Base-by-base conservation (phyloP, 2,329 filamentous ascomycete species). In the Penicillium sp. region DNA sequence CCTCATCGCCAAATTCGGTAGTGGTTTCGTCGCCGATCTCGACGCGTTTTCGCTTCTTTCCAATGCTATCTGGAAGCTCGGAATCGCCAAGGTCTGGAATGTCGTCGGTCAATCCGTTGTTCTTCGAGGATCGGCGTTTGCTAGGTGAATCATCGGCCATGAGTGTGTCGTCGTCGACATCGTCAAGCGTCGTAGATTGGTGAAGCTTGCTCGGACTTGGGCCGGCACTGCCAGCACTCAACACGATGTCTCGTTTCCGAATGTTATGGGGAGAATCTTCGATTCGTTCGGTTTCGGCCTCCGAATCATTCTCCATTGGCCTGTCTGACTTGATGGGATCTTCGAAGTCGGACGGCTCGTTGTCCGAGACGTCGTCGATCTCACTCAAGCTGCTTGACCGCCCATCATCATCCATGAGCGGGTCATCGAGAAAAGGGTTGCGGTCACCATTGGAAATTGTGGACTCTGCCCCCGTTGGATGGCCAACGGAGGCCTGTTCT, bases 351-450 rank as follows among this genome's bases (percentile, higher is more conserved):
- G 75, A 75, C 3, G 75, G 75, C 46, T 83, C 88, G 59, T 89
- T 86, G 48, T 90, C 88, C 42, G 80, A 83, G 58, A 90, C 87
- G 67, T 96, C 90, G 68, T 92, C 92, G 53, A 96, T 90, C 66
- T 97, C 93, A 77, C 91, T 97, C 65, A 97, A 81, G 67, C 92
- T 94, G 74, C 93, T 97, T 38, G 92, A 97, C 49, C 89, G 81
- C 71, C 86, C 87, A 71, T 89, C 90, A 66, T 87, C 52, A n/a
- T 54, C 86, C 64, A 74, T 71, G 56, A 75, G 63, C 49, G 68
- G 65, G 61, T 83, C 83, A 55, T 71, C 70, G 22, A 71, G 56
- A 39, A 70, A 63, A 47, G 70, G 59, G 60, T 70, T 67, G 40
- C 68, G 65, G 49, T 72, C 69, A 54, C 69, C 67, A 67, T 76